A percentile compares a stretch with the other conserved stretches of the same genome.
These are phyloP conservation scores for Triangularia setosa DNA, from an alignment of 2,329 filamentous ascomycete species.

Conservation along the genomic window DNA sequence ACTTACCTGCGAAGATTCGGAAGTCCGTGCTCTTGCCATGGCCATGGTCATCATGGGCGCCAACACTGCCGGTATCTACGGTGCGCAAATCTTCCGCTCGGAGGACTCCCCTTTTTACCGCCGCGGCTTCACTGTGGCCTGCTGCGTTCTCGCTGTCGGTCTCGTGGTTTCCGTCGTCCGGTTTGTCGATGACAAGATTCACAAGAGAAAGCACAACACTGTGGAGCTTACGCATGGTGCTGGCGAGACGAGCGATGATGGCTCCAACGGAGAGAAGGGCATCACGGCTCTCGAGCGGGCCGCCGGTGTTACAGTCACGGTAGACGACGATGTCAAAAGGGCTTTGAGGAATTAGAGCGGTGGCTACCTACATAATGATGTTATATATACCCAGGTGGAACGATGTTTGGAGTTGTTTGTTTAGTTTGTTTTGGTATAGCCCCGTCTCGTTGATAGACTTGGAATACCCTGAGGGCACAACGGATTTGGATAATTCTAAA, in stretches of 20 bases:
- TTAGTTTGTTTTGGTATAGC: neutral
- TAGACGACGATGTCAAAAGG: neutral
- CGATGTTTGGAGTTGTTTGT: neutral
- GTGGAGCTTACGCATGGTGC: neutral
- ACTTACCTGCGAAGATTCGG: conserved; percentile 51
- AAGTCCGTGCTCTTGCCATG: conserved; percentile 57
- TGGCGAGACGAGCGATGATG: neutral
- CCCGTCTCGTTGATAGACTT: neutral
- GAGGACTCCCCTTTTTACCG: conserved; percentile 51
- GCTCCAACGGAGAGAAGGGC: neutral
- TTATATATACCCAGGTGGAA: neutral
- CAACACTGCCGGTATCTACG: conserved; percentile 59
- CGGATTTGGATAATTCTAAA: neutral
- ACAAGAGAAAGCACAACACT: neutral
- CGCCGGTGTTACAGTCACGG: neutral
- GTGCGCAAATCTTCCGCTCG: conserved; percentile 55
- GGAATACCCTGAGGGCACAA: neutral
- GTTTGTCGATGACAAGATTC: conserved; percentile 40
- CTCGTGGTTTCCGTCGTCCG: conserved; percentile 39
- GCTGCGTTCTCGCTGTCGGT: conserved; percentile 42
- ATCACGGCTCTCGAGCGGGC: neutral
- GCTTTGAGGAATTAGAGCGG: neutral
- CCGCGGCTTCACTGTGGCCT: conserved; percentile 45
- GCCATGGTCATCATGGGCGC: conserved; percentile 59
- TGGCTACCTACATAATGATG: neutral